A percentile compares a stretch with the other conserved stretches of the same genome.
Conservation (phyloP, 2,329 filamentous ascomycete genomes). For the Phialocephala sp. region DNA sequence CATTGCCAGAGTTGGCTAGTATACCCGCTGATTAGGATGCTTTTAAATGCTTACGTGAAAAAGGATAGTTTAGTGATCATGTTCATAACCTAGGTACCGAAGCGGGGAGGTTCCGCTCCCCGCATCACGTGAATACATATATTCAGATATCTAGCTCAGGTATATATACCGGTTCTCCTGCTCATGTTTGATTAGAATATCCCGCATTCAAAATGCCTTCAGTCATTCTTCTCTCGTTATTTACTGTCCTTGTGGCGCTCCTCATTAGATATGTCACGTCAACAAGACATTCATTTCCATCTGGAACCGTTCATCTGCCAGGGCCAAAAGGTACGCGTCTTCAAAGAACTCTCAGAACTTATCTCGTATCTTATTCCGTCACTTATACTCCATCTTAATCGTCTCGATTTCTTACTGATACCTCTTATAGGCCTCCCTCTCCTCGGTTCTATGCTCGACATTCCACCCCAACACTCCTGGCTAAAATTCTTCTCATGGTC, state of each 20-base stretch:
- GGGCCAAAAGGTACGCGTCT: background rate
- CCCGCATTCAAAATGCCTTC: background rate
- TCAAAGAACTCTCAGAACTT: too few species aligned
- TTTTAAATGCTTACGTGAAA: background rate
- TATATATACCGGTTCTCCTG: background rate
- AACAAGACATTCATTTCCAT: background rate
- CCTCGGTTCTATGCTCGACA: conserved; percentile 38
- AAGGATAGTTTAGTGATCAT: background rate
- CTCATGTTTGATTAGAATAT: background rate
- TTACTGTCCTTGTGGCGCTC: background rate
- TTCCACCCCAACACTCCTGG: conserved; percentile 57
- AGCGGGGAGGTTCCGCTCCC: background rate
- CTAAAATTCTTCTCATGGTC: conserved; percentile 53
- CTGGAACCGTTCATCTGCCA: background rate
- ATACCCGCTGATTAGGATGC: background rate
- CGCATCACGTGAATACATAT: background rate
- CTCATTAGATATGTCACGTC: background rate
- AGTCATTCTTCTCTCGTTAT: background rate
- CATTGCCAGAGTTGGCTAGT: background rate
- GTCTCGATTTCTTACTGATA: background rate
- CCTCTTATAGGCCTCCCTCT: background rate
- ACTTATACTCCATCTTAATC: background rate
- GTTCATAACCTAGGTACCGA: background rate
- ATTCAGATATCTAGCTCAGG: background rate
- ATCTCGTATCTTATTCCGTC: too few species aligned